phyloP scores from a whole-genome alignment of 1,139 yeast genomes.

The Zygosaccharomyces pseudobailii region DNA sequence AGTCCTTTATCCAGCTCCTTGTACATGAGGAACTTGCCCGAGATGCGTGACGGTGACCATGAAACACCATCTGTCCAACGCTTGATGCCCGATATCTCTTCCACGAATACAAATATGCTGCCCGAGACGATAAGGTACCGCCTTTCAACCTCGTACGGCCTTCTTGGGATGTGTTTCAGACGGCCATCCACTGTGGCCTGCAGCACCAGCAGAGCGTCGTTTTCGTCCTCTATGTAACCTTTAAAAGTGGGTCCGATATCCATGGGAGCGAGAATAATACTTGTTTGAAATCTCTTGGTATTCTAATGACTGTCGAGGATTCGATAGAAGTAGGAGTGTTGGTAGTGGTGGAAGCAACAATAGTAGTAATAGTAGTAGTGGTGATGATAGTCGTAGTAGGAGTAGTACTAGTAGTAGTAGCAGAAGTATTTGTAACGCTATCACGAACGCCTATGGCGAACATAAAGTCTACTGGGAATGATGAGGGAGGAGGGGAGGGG shows the following conservation, averaged over 20 bases:
- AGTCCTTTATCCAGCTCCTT: conserved; percentile 55
- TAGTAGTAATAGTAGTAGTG: background rate
- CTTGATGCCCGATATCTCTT: conserved; percentile 76
- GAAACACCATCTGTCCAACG: conserved; percentile 94
- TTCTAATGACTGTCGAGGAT: background rate
- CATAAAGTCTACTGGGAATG: background rate
- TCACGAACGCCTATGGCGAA: background rate
- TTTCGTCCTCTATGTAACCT: conserved; percentile 77
- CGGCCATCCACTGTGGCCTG: conserved; percentile 68
- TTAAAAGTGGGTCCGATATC: conserved; percentile 55
- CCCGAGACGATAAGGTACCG: conserved; percentile 65
- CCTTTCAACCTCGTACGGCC: conserved; percentile 82
- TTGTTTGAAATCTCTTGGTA: background rate
- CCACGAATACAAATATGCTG: conserved; percentile 77
- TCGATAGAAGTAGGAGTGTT: background rate
- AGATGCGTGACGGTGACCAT: conserved; percentile 86
- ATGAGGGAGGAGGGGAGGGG: no score
- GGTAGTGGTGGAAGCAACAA: background rate
- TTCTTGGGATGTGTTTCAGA: conserved; percentile 61
- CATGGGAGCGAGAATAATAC: conserved; percentile 11
- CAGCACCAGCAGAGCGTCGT: conserved; percentile 76
- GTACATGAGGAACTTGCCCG: conserved; percentile 78
- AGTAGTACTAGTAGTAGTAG: background rate
- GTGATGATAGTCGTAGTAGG: background rate
- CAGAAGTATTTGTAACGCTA: background rate